A percentile compares a stretch with the other conserved stretches of the same genome.
Conservation (phyloP, 2,329 filamentous ascomycete species). For the Xylariaceae sp. region DNA sequence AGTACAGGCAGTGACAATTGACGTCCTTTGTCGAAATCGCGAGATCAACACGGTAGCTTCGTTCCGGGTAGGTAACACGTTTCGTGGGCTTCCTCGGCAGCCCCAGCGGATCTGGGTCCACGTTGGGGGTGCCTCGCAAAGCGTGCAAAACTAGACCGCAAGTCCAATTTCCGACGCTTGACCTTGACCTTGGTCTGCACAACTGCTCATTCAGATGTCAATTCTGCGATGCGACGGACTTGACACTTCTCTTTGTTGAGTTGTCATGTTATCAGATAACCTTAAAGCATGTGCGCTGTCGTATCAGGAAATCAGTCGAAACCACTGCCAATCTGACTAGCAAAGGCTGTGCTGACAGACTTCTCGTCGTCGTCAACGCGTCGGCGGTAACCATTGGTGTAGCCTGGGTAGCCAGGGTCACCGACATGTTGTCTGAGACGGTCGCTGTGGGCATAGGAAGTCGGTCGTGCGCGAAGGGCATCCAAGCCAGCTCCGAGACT, state of each 20-base stretch:
- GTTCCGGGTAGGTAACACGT: slow-evolving; percentile 2
- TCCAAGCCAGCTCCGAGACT: slow-evolving; percentile 78
- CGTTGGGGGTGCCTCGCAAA: slow-evolving; percentile 5
- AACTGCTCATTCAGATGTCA: slow-evolving; percentile 12
- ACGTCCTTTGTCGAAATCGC: slow-evolving; percentile 1
- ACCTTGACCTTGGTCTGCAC: slow-evolving; percentile 5
- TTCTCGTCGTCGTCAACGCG: slow-evolving; percentile 87
- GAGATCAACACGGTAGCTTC: slow-evolving; percentile 1
- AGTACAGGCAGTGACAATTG: not conserved
- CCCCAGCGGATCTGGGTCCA: slow-evolving; percentile 5
- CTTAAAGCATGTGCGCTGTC: slow-evolving; percentile 11
- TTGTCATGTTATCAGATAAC: slow-evolving; percentile 8
- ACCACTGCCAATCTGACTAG: slow-evolving; percentile 75
- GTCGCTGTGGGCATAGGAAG: slow-evolving; percentile 72
- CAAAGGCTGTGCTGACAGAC: slow-evolving; percentile 93
- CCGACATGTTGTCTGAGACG: slow-evolving; percentile 84
- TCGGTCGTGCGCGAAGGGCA: slow-evolving; percentile 59
- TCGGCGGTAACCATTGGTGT: slow-evolving; percentile 63
- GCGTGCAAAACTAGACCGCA: slow-evolving; percentile 14
- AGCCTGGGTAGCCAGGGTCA: slow-evolving; percentile 65
- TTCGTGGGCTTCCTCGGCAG: slow-evolving; percentile 2
- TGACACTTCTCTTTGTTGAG: slow-evolving; percentile 9
- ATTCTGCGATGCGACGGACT: slow-evolving; percentile 5
- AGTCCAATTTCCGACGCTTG: slow-evolving; percentile 12
- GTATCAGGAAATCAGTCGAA: slow-evolving; percentile 29